Percentiles rank a stretch among this genome's conserved stretches.
Evolutionary conservation across 225 moss, liverwort and hornwort genomes (phyloP).

Genomic region (Lunularia cruciata): DNA sequence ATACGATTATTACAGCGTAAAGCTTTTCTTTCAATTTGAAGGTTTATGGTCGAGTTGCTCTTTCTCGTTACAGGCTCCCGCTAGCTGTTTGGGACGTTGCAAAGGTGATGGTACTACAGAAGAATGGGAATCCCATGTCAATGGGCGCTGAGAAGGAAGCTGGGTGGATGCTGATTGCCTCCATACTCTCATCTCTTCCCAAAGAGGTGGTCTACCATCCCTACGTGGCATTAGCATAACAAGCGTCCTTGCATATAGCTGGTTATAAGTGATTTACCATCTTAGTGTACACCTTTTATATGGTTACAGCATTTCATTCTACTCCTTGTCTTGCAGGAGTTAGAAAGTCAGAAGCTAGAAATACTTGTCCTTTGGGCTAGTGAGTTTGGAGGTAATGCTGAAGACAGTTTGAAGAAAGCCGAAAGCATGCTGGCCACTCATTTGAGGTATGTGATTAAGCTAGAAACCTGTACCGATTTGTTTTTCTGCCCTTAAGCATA

Average conservation of each 20-base stretch:
- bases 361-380: conserved; percentile 77
- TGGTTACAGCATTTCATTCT: background rate
- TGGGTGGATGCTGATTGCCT: conserved; percentile 95
- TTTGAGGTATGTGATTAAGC: conserved; percentile 51
- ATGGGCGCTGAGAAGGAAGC: conserved; percentile 85
- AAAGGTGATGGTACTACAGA: conserved; percentile 78
- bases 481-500: too few relatives aligned
- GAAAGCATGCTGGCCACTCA: conserved; percentile 59
- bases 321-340: conserved; percentile 49
- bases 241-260: background rate
- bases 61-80: conserved; percentile 70
- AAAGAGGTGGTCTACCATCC: conserved; percentile 55
- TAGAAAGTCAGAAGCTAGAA: conserved; percentile 91
- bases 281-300: too few relatives aligned
- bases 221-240: too few relatives aligned
- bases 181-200: conserved; percentile 85
- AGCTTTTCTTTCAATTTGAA: background rate
- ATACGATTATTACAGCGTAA: background rate
- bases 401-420: conserved; percentile 66
- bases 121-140: conserved; percentile 60
- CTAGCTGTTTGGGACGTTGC: conserved; percentile 90
- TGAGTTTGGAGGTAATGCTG: conserved; percentile 76
- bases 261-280: too few relatives aligned
- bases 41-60: too few relatives aligned
- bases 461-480: background rate